Conservation (phyloP, 2,329 filamentous ascomycete genomes). For the Fusarium pseudocircinatum region DNA sequence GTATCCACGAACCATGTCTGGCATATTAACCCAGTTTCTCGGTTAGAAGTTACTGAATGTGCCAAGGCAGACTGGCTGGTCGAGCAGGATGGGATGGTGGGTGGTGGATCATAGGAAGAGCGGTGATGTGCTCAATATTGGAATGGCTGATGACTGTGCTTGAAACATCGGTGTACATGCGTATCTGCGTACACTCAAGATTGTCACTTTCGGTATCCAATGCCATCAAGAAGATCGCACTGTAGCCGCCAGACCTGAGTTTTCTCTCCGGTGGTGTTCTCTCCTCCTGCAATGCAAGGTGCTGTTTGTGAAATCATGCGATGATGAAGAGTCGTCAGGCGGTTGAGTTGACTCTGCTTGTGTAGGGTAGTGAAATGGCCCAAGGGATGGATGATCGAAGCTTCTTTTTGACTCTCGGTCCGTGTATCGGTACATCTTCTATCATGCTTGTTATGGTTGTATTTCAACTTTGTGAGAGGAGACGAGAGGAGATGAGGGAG, state of each 20-base stretch:
- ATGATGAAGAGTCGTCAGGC: background rate
- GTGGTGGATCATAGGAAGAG: conserved; percentile 12
- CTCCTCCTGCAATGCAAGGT: conserved; percentile 3
- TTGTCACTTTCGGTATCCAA: conserved; percentile 20
- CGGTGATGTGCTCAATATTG: conserved; percentile 4
- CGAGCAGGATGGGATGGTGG: conserved; percentile 13
- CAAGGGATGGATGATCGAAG: background rate
- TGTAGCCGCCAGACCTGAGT: conserved; percentile 2
- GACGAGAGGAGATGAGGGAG: background rate
- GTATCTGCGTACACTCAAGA: conserved; percentile 17
- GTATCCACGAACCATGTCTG: conserved; percentile 12
- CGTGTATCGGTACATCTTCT: background rate
- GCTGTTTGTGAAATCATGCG: background rate
- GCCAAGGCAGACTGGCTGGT: conserved; percentile 19
- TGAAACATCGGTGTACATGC: conserved; percentile 38
- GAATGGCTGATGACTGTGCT: conserved; percentile 5
- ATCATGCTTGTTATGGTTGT: background rate
- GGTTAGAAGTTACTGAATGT: conserved; percentile 9
- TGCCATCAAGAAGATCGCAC: background rate
- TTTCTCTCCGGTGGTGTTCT: background rate
- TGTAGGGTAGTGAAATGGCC: conserved; percentile 12
- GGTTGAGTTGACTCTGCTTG: background rate
- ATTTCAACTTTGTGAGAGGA: no score
- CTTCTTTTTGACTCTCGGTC: background rate
- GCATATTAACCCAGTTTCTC: conserved; percentile 15